phyloP scores from a whole-genome alignment of 768 basidiomycete species.

The Boletus rubroflammeus region DNA sequence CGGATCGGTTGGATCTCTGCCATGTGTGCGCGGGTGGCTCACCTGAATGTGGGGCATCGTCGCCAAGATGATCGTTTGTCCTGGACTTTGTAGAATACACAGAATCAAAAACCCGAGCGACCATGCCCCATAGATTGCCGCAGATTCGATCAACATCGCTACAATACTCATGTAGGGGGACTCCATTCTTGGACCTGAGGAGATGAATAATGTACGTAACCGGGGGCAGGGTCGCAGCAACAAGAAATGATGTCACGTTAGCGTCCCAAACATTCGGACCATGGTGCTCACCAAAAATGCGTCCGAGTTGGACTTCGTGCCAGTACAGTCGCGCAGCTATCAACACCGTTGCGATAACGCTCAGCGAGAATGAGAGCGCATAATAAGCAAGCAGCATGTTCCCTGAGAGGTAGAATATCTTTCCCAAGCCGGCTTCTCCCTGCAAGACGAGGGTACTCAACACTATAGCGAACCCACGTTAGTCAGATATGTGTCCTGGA shows the following conservation, averaged over 20 bases:
- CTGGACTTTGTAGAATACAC: constrained; percentile 11
- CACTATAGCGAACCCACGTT: constrained; percentile 2
- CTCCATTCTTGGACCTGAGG: constrained; percentile 10
- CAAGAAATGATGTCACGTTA: not conserved
- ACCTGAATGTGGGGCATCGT: constrained; percentile 26
- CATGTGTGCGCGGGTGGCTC: not conserved
- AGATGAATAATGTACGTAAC: not conserved
- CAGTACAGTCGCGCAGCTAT: constrained; percentile 24
- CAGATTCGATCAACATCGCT: constrained; percentile 24
- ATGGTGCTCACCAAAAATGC: constrained; percentile 24
- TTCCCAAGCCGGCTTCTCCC: constrained; percentile 13
- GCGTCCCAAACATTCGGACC: not conserved
- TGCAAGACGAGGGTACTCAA: constrained; percentile 20
- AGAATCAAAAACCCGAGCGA: constrained; percentile 23
- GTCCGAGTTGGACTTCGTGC: constrained; percentile 23
- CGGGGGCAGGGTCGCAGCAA: not conserved
- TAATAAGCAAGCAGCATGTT: constrained; percentile 23
- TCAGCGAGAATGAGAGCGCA: constrained; percentile 23
- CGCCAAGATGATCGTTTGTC: constrained; percentile 21
- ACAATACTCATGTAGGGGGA: constrained; percentile 25
- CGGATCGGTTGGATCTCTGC: not conserved
- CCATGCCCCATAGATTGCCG: constrained; percentile 23
- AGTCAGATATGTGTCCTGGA: not conserved
- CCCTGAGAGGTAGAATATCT: constrained; percentile 22
- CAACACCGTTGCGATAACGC: constrained; percentile 20